Evolutionary conservation across 1,284 basidiomycete species (phyloP).

Genomic region (Trichosporon asahii): DNA sequence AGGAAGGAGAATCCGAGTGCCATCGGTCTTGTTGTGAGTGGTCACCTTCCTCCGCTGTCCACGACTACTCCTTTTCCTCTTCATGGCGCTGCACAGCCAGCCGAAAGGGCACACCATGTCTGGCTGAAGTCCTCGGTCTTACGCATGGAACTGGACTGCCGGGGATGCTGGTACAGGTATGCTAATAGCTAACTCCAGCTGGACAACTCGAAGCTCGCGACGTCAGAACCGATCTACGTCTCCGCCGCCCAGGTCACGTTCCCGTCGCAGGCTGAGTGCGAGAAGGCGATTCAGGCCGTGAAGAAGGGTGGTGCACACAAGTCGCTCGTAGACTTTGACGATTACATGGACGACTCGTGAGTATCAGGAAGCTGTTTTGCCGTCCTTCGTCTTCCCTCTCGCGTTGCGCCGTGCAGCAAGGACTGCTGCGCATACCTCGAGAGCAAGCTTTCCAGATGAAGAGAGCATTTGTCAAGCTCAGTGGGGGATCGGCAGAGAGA

Average conservation of each 20-base stretch:
- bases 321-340: constrained; percentile 48
- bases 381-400: no score
- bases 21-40: constrained; percentile 39
- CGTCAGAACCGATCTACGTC: constrained; percentile 32
- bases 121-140: no score
- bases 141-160: no score
- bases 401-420: no score
- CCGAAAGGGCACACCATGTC: no score
- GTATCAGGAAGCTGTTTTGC: constrained; percentile 15
- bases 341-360: constrained; percentile 49
- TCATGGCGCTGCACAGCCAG: no score
- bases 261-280: constrained; percentile 23
- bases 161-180: no score
- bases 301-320: constrained; percentile 30
- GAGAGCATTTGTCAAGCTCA: no score
- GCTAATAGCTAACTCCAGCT: constrained; percentile 33
- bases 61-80: no score
- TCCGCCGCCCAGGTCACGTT: constrained; percentile 11
- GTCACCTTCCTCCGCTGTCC: neutral
- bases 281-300: constrained; percentile 31
- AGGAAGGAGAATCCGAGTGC: constrained; percentile 21
- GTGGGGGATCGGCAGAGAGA: no score
- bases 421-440: no score
- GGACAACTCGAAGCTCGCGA: constrained; percentile 40
- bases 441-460: no score